A percentile compares a stretch with the other conserved stretches of the same genome.
Evolutionary conservation across 2,329 filamentous ascomycete species (phyloP).

Genomic region (Penicillium glabrum): DNA sequence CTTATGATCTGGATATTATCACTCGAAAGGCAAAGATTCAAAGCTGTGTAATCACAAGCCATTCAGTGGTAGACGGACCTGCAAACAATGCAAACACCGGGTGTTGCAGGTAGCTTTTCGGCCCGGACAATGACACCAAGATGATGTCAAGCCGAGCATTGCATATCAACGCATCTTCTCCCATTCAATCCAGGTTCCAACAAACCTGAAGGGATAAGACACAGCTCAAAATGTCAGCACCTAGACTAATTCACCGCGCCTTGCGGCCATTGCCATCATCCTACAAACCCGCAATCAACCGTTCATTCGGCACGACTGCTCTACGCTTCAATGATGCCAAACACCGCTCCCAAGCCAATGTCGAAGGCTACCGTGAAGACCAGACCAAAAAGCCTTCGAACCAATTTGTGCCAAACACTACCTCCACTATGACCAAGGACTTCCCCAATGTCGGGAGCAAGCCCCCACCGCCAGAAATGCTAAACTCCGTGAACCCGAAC

Average conservation of each 20-base stretch:
- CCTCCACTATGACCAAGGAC: slow-evolving; percentile 62
- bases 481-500: slow-evolving; percentile 56
- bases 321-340: slow-evolving; percentile 46
- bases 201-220: background rate
- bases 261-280: slow-evolving; percentile 38
- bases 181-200: slow-evolving; percentile 1
- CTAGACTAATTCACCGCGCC: slow-evolving; percentile 47
- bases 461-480: slow-evolving; percentile 59
- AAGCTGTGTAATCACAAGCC: slow-evolving; percentile 11
- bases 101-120: slow-evolving; percentile 20
- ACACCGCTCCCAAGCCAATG: slow-evolving; percentile 54
- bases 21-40: background rate
- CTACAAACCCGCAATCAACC: slow-evolving; percentile 24
- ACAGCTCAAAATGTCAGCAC: slow-evolving; percentile 44
- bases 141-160: slow-evolving; percentile 41
- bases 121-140: slow-evolving; percentile 21
- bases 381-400: slow-evolving; percentile 60
- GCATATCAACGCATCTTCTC: slow-evolving; percentile 10
- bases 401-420: slow-evolving; percentile 64
- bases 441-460: slow-evolving; percentile 61
- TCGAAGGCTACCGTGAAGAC: slow-evolving; percentile 54
- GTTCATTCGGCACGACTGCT: slow-evolving; percentile 33
- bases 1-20: too few species aligned
- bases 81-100: slow-evolving; percentile 40
- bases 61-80: slow-evolving; percentile 13